Conservation (phyloP, 2,329 filamentous ascomycete species). For the Blumeriella jaapii region DNA sequence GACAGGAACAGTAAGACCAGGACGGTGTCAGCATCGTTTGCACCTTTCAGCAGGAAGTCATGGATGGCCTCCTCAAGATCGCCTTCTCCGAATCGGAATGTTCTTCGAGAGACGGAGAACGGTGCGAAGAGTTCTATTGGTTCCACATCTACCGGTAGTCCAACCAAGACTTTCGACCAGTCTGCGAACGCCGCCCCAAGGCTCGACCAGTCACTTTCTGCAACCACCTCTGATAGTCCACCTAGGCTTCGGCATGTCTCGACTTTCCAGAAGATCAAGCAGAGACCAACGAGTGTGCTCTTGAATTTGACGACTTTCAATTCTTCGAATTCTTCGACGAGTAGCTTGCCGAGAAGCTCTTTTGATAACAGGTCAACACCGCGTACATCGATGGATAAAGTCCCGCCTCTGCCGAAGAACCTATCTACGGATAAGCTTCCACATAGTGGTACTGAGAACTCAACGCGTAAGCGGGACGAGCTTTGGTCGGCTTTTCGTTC, state of each 20-base stretch:
- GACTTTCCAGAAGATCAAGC: constrained; percentile 20
- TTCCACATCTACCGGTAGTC: constrained; percentile 14
- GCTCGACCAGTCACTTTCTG: constrained; percentile 12
- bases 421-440: constrained; percentile 28
- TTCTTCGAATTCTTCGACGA: constrained; percentile 26
- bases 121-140: constrained; percentile 11
- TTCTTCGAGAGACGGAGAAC: constrained; percentile 13
- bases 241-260: constrained; percentile 13
- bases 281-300: constrained; percentile 23
- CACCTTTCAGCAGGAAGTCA: constrained; percentile 38
- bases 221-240: constrained; percentile 14
- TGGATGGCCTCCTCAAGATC: constrained; percentile 37
- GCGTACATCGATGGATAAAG: constrained; percentile 33
- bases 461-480: constrained; percentile 54
- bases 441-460: constrained; percentile 16
- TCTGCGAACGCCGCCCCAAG: constrained; percentile 14
- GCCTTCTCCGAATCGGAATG: constrained; percentile 30
- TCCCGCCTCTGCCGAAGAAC: constrained; percentile 34
- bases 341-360: constrained; percentile 32
- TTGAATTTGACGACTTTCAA: constrained; percentile 22
- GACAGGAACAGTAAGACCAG: constrained; percentile 33
- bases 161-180: constrained; percentile 8
- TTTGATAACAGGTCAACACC: constrained; percentile 34
- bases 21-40: constrained; percentile 38
- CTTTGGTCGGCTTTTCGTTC: constrained; percentile 56